Percentiles rank a stretch among this genome's conserved stretches.
Conservation (phyloP, 805 yeast genomes). For the Candida nemodendra region DNA sequence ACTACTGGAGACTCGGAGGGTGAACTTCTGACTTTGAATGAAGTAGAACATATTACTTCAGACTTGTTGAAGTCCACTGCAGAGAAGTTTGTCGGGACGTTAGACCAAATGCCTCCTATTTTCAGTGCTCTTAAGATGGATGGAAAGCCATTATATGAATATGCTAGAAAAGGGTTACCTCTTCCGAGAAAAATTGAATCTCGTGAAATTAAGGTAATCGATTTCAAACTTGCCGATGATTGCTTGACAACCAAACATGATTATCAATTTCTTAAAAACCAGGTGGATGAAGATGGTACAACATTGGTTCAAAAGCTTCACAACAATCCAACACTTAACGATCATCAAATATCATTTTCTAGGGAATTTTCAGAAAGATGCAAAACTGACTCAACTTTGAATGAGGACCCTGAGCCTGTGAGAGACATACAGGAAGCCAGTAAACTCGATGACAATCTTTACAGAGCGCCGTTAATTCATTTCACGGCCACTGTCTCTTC, state of each 20-base stretch:
- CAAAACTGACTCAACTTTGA: conserved; percentile 33
- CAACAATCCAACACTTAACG: conserved; percentile 56
- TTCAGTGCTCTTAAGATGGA: conserved; percentile 92
- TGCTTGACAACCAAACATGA: conserved; percentile 55
- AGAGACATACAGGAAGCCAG: conserved; percentile 37
- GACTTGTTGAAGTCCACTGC: conserved; percentile 50
- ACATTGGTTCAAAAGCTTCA: conserved; percentile 38
- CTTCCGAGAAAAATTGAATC: conserved; percentile 81
- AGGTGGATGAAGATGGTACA: conserved; percentile 47
- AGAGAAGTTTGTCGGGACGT: conserved; percentile 71
- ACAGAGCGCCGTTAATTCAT: conserved; percentile 67
- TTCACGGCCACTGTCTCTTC: conserved; percentile 81
- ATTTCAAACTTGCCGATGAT: conserved; percentile 52
- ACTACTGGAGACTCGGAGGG: conserved; percentile 96
- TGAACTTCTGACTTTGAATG: conserved; percentile 60
- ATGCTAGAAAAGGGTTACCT: conserved; percentile 85
- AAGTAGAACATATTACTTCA: conserved; percentile 53
- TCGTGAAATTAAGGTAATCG: conserved; percentile 63
- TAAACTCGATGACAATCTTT: conserved; percentile 35
- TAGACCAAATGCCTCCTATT: conserved; percentile 91
- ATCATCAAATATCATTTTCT: conserved; percentile 60
- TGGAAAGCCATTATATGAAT: conserved; percentile 91
- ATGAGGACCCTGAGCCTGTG: conserved; percentile 41
- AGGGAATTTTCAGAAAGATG: conserved; percentile 49
- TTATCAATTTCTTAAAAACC: conserved; percentile 45